Conservation (phyloP, 2,329 filamentous ascomycete species). For the Oidium heveae region DNA sequence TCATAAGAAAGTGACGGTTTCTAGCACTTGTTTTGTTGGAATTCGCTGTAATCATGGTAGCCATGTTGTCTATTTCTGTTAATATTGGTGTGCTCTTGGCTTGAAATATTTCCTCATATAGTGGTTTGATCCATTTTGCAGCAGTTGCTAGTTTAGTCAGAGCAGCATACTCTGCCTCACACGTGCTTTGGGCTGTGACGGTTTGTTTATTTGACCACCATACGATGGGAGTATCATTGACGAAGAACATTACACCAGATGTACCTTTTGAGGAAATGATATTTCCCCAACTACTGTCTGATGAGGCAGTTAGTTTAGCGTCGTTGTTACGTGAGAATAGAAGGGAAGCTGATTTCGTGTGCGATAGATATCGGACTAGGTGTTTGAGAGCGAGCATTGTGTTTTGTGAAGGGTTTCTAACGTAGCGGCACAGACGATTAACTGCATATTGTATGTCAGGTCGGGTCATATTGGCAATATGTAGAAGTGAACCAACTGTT, state of each 20-base stretch:
- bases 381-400: background rate
- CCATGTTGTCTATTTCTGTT: background rate
- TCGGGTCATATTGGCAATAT: no score
- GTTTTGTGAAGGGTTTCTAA: background rate
- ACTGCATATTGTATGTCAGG: background rate
- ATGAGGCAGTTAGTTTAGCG: background rate
- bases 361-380: background rate
- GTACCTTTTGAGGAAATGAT: background rate
- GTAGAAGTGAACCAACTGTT: background rate
- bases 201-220: background rate
- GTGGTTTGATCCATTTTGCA: background rate
- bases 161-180: background rate
- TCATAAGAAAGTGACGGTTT: background rate
- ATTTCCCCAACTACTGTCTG: no score
- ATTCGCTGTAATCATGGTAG: background rate
- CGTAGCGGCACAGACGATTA: background rate
- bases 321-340: background rate
- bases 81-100: background rate
- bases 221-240: background rate
- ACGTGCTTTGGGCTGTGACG: background rate
- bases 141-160: background rate
- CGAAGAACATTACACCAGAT: background rate
- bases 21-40: background rate
- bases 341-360: background rate
- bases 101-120: background rate